These are phyloP conservation scores for Dryadomyces quercivorus DNA, from an alignment of 2,329 filamentous ascomycete species.

Conservation along the genomic window DNA sequence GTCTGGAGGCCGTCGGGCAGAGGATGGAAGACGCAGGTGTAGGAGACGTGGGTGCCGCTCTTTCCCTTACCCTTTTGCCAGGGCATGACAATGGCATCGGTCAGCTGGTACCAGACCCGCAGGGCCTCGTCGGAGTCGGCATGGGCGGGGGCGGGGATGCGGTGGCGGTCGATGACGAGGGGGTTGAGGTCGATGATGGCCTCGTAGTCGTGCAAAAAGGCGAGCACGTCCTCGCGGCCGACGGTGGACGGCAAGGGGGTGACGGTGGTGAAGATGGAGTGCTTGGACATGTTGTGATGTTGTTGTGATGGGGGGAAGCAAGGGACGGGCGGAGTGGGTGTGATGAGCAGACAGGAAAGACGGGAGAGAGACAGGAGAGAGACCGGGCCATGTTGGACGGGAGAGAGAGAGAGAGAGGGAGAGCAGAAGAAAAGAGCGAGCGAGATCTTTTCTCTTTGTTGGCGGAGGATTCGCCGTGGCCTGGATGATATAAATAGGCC, in stretches of 20 bases:
- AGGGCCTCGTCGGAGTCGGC: slow-evolving; percentile 58
- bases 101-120: slow-evolving; percentile 67
- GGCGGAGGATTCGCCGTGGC: no score
- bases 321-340: no score
- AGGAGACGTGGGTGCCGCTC: slow-evolving; percentile 44
- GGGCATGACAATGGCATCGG: slow-evolving; percentile 63
- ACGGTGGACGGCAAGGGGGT: slow-evolving; percentile 63
- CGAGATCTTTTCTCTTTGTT: no score
- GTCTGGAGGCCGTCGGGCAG: slow-evolving; percentile 63
- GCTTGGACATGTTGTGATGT: slow-evolving; percentile 46
- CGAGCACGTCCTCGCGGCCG: slow-evolving; percentile 56
- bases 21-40: slow-evolving; percentile 72
- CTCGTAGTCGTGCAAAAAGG: slow-evolving; percentile 64
- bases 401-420: no score
- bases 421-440: no score
- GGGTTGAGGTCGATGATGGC: slow-evolving; percentile 87
- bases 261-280: slow-evolving; percentile 62
- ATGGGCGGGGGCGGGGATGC: slow-evolving; percentile 53
- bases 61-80: slow-evolving; percentile 1
- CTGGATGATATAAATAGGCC: no score
- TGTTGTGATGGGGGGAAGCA: not conserved
- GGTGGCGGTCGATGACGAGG: slow-evolving; percentile 59
- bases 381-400: no score
- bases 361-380: no score
- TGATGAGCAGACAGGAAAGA: no score